These are phyloP conservation scores for Euphorbia tirucalli DNA, from an alignment of 345 rosid species.

Conservation along the genomic window DNA sequence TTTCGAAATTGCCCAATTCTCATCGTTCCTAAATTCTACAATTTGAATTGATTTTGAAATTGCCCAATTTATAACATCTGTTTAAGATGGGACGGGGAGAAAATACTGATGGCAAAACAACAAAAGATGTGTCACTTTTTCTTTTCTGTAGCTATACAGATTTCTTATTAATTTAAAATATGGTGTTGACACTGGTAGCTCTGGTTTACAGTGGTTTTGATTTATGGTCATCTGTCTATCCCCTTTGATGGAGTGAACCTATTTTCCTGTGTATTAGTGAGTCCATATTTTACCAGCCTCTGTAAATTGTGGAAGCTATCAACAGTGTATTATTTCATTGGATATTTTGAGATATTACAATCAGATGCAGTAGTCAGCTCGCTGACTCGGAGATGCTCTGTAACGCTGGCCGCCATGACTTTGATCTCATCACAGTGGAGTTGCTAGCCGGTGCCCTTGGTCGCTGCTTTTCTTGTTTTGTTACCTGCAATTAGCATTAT, in stretches of 20 bases:
- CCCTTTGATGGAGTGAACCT: conserved; percentile 22
- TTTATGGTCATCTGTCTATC: conserved; percentile 14
- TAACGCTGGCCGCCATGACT: conserved; percentile 81
- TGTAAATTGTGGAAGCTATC: conserved; percentile 21
- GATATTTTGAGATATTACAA: background rate
- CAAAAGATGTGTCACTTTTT: too few relatives aligned
- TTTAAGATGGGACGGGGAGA: too few relatives aligned
- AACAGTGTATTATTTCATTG: conserved; percentile 2
- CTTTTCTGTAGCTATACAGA: too few relatives aligned
- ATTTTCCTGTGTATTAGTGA: conserved; percentile 2
- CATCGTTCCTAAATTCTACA: too few relatives aligned
- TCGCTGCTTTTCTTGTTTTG: conserved; percentile 52
- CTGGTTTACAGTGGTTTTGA: conserved; percentile 11
- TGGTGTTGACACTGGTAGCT: conserved; percentile 15
- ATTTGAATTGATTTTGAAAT: too few relatives aligned
- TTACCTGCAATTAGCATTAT: too few relatives aligned
- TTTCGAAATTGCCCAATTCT: too few relatives aligned
- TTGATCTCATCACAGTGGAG: conserved; percentile 47
- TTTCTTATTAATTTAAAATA: too few relatives aligned
- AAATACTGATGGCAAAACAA: too few relatives aligned
- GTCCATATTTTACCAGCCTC: conserved; percentile 17
- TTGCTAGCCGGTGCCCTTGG: conserved; percentile 42
- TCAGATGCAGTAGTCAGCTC: conserved; percentile 31
- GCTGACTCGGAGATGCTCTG: conserved; percentile 82
- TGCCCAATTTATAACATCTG: too few relatives aligned